Base-by-base conservation (phyloP, 2,329 filamentous ascomycete genomes). In the Leptographium flavum region DNA sequence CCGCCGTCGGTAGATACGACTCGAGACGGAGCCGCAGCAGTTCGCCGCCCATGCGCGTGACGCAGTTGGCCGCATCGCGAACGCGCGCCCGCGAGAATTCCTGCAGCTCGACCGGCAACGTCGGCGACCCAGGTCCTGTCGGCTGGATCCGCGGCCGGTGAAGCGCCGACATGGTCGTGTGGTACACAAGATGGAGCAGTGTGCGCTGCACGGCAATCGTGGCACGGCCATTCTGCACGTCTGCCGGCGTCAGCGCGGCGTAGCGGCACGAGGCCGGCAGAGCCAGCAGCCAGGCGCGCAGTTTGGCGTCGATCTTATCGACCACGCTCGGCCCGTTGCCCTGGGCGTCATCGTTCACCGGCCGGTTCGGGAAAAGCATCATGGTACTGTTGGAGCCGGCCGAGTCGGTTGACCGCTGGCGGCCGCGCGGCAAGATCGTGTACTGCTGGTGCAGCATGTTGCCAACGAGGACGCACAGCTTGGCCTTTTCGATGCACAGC, bases 101-200 rank as follows among this genome's bases (percentile, higher is more conserved):
- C 14, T 88, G 68, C 52, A 87, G 80, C 11, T 76, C 73, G 31
- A 76, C 76, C 15, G 68, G 67, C 51, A 65, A 68, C 15, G 70
- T 68, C 7, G 63, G 61, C 53, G 69, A 68, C 48, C 58, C 58
- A 1, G 81, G 77, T 13, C 78, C 77, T 0, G 81, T 81, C 1
- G 87, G 87, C 35, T 94, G 72, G 48, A 95, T 90, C 53, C 94
- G 87, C 2, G 90, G 90, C 27, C 90, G 80, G 60, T 95, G 88
- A 17, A 96, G 71, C 3, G 90, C 90, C 43, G 87, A 94, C 17
- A 93, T 73, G 1, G 88, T 93, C 2, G 90, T 93, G 60, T 87
- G 84, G 62, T 93, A 94, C 2, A 94, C 79, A 82, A 95, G 93
- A 61, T 94, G 87, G 31, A 96, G 68, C 19, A 95, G 70, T n/a